These are phyloP conservation scores for Hyphopichia fennica DNA, from an alignment of 1,139 yeast species.

Conservation along the genomic window DNA sequence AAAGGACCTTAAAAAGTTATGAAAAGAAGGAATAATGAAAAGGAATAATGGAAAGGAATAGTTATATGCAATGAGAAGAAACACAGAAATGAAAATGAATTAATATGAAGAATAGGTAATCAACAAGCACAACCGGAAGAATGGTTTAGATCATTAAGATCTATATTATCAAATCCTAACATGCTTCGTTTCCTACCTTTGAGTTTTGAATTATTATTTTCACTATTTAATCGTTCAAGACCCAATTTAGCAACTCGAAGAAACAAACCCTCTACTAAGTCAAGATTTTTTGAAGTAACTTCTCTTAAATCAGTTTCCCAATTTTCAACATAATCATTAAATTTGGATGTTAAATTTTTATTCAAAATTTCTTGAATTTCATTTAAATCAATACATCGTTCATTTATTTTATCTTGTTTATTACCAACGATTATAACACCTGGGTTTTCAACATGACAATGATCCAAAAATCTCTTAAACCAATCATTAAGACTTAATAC, in stretches of 20 bases:
- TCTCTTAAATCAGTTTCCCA: slow-evolving; percentile 46
- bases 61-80: background rate
- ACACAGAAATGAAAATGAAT: no score
- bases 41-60: background rate
- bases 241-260: slow-evolving; percentile 47
- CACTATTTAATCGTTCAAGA: slow-evolving; percentile 15
- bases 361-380: slow-evolving; percentile 44
- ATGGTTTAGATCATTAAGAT: slow-evolving; percentile 20
- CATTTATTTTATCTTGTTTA: slow-evolving; percentile 42
- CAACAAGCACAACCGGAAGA: slow-evolving; percentile 24
- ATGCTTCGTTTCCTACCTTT: slow-evolving; percentile 17
- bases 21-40: no score
- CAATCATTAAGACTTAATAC: slow-evolving; percentile 52
- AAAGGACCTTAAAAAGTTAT: no score
- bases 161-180: slow-evolving; percentile 42
- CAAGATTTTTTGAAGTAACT: slow-evolving; percentile 41
- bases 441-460: slow-evolving; percentile 51
- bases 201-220: background rate
- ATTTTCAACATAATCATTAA: slow-evolving; percentile 37
- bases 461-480: slow-evolving; percentile 50
- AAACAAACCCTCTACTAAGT: slow-evolving; percentile 41
- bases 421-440: slow-evolving; percentile 58
- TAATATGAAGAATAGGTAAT: no score
- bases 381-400: slow-evolving; percentile 41
- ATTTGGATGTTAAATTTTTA: slow-evolving; percentile 21